Percentiles rank a stretch among this genome's conserved stretches.
These are phyloP conservation scores for Orbilia blumenaviensis DNA, from an alignment of 2,329 filamentous ascomycete species.

Conservation along the genomic window DNA sequence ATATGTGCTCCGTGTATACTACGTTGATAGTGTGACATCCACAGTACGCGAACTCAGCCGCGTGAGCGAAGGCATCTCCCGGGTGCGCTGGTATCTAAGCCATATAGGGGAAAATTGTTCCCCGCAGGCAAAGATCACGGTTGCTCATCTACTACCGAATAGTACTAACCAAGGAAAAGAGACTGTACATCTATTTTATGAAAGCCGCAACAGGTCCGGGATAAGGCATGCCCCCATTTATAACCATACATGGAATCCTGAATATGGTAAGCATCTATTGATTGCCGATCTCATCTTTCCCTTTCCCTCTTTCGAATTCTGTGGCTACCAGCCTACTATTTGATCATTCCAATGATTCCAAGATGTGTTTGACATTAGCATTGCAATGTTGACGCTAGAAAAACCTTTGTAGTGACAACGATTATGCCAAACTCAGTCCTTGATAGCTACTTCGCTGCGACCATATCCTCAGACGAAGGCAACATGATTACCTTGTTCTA, in stretches of 20 bases:
- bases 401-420: neutral
- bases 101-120: neutral
- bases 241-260: neutral
- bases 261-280: neutral
- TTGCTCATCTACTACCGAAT: neutral
- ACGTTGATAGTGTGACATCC: neutral
- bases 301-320: no score
- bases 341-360: no score
- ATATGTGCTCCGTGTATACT: neutral
- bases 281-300: no score
- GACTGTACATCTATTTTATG: constrained; percentile 7
- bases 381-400: no score
- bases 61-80: neutral
- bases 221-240: neutral
- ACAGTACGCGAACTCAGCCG: no score
- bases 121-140: neutral
- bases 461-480: neutral
- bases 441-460: neutral
- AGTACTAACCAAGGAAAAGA: neutral
- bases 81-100: neutral
- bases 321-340: no score
- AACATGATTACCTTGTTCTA: neutral
- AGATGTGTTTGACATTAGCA: no score
- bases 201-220: neutral
- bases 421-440: neutral